Evolutionary conservation across 192 early-diverging fungal genomes (phyloP), one percentile per base, ranked within the genome.

Genomic region (Radiomyces spectabilis): DNA sequence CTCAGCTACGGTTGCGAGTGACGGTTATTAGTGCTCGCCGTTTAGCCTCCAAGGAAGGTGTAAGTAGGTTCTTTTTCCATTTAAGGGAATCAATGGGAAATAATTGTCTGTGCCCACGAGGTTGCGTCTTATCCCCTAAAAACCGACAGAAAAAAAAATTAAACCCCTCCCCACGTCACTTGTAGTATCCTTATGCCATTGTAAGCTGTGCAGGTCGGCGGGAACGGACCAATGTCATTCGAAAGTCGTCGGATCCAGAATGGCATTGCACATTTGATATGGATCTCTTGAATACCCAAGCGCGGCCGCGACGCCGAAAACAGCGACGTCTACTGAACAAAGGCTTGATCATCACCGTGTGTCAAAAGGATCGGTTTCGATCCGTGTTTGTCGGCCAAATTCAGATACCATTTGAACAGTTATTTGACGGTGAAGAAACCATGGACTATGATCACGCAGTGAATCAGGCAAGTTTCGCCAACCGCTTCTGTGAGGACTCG

Each of bases 331-430:
- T n/a, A n/a, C 47, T 68, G 24, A 58, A 70, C 12, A 35, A 63
- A 7, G 51, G 63, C 21, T 53, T 80, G 35, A 53, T 52, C 5
- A 38, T 88, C 8, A 68, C 74, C 32, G 73, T 85, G 15, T 87
- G 78, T 71, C 79, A 86, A 56, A 85, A 86, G 55, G 85, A 91
- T 55, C 59, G 80, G 40, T 76, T 87, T 43, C 43, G 60, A 19
- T 77, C 75, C 5, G 81, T 82, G 49, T 88, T 83, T 61, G 65
- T 91, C 53, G 88, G 88, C 0, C 68, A 77, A 42, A n/a, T 79
- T 15, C 34, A 57, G 24, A 67, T 88, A 7, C 57, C 84, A 0
- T 64, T 91, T 37, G 52, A n/a, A n/a, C n/a, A n/a, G n/a, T n/a
- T n/a, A n/a, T n/a, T n/a, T n/a, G n/a, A n/a, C n/a, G n/a, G n/a